Base-by-base conservation (phyloP, 192 early-diverging fungal species). In the Jimgerdemannia flammicorona region DNA sequence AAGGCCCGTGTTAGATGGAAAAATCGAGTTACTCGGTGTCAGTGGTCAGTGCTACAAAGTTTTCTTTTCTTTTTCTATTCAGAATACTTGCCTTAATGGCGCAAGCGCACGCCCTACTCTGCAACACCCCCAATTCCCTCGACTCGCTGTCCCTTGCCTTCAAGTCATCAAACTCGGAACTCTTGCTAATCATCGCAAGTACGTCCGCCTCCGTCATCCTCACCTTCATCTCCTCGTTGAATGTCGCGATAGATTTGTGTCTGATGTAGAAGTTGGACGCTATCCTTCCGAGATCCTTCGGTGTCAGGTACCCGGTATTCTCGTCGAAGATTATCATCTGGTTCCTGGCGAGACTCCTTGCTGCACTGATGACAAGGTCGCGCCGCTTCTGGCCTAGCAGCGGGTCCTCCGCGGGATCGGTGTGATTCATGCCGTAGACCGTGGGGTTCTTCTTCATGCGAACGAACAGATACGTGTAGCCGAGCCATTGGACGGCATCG, bases 381-480 rank as follows among this genome's bases (percentile, higher is more conserved):
- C 90, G 86, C 43, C 97, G 91, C 14, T 92, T 90, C 72, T 91
- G 85, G 1, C 87, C 93, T 29, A 99, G 83, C 59, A 90, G 71
- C 18, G 95, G 95, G 71, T 97, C 96, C 20, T 96, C 87, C 40
- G 84, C 78, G 8, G 93, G 80, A 67, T 95, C 94, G 6, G 89
- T 84, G 80, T 90, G 91, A 69, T 90, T 83, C 70, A 99, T 85
- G 8, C 98, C 98, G 78, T 99, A 99, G 43, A 93, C 89, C 39
- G 95, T 85, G 39, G 98, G 98, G 76, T 99, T 99, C 83, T 93
- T 92, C 29, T 91, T 89, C 97, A 99, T 98, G 40, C 98, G 92
- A 6, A 98, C 95, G 77, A 92, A 96, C 66, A 98, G 84, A 79
- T 97, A 99, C 3, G 98, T 99, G 84, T 99, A 99, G 43, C 96